phyloP scores from a whole-genome alignment of 208 protist genomes.

The Angomonas deanei region DNA sequence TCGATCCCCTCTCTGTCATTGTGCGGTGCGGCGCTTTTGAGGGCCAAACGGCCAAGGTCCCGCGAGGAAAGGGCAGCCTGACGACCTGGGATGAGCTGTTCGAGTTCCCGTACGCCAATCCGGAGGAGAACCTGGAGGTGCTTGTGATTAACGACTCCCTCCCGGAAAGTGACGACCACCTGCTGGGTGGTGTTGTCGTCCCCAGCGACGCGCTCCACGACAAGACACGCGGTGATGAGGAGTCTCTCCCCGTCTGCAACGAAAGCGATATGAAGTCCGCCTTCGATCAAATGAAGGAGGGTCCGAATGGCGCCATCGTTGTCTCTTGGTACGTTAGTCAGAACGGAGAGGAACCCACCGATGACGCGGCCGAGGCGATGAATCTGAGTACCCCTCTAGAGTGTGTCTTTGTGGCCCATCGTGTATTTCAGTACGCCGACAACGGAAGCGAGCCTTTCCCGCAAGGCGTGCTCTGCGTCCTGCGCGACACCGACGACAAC shows the following conservation, averaged over 20 bases:
- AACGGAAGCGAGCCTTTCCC: conserved; percentile 61
- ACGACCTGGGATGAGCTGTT: conserved; percentile 88
- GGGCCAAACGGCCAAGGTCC: conserved; percentile 78
- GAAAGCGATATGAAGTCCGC: conserved; percentile 51
- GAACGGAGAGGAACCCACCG: conserved; percentile 41
- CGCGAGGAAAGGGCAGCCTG: conserved; percentile 48
- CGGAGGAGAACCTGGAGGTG: conserved; percentile 72
- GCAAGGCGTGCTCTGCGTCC: conserved; percentile 74
- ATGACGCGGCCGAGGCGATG: conserved; percentile 54
- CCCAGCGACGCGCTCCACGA: conserved; percentile 64
- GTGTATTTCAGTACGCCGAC: conserved; percentile 88
- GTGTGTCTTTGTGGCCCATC: conserved; percentile 76
- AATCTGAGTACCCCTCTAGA: conserved; percentile 61
- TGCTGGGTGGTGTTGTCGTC: conserved; percentile 70
- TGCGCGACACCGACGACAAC: conserved; percentile 87
- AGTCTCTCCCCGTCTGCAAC: conserved; percentile 63
- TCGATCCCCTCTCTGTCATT: conserved; percentile 71
- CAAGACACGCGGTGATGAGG: conserved; percentile 61
- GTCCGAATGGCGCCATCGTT: conserved; percentile 63
- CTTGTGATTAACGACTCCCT: conserved; percentile 75
- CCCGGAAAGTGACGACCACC: conserved; percentile 43
- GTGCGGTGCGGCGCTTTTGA: conserved; percentile 87
- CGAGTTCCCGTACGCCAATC: conserved; percentile 83
- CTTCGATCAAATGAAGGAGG: conserved; percentile 59
- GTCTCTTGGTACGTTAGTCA: conserved; percentile 82